A percentile compares a stretch with the other conserved stretches of the same genome.
phyloP scores from a whole-genome alignment of 352 stramenopile genomes.

The Globisporangium nodosum region DNA sequence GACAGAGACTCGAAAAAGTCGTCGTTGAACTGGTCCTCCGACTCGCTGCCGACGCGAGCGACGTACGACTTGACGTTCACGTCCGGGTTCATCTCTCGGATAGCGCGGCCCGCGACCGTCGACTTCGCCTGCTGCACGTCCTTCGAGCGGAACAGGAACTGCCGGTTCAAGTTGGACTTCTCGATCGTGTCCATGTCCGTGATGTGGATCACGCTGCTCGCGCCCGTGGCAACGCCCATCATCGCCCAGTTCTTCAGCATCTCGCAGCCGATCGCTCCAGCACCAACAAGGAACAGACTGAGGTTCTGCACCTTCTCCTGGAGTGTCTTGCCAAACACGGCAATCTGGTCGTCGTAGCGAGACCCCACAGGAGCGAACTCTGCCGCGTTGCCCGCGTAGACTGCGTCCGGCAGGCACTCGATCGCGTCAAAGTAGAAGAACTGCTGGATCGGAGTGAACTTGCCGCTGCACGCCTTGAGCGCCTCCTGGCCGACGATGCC shows the following conservation, averaged over 20 bases:
- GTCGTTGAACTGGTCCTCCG: slow-evolving; percentile 97
- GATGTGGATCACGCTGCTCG: slow-evolving; percentile 89
- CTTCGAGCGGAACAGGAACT: slow-evolving; percentile 98
- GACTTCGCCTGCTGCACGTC: slow-evolving; percentile 98
- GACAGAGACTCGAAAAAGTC: slow-evolving; percentile 96
- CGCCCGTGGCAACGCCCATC: slow-evolving; percentile 94
- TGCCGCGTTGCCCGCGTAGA: slow-evolving; percentile 30
- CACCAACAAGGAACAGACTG: slow-evolving; percentile 97
- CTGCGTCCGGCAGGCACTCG: slow-evolving; percentile 91
- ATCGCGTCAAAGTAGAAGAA: slow-evolving; percentile 99
- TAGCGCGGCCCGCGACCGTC: slow-evolving; percentile 88
- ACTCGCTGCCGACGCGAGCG: slow-evolving; percentile 89
- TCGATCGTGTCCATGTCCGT: slow-evolving; percentile 99
- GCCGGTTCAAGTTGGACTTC: slow-evolving; percentile 97
- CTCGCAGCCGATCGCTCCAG: slow-evolving; percentile 99
- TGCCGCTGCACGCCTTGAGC: slow-evolving; percentile 98
- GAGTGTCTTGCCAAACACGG: slow-evolving; percentile 81
- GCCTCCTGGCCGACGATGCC: slow-evolving; percentile 97
- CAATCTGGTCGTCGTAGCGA: slow-evolving; percentile 93
- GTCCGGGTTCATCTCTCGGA: slow-evolving; percentile 94
- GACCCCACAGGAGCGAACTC: slow-evolving; percentile 66
- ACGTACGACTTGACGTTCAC: slow-evolving; percentile 90
- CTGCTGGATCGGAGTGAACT: slow-evolving; percentile 98
- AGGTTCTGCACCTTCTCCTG: slow-evolving; percentile 83
- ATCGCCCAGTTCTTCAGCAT: slow-evolving; percentile 99